phyloP scores from a whole-genome alignment of 78 protist genomes.

The Dictyostelium purpureum region DNA sequence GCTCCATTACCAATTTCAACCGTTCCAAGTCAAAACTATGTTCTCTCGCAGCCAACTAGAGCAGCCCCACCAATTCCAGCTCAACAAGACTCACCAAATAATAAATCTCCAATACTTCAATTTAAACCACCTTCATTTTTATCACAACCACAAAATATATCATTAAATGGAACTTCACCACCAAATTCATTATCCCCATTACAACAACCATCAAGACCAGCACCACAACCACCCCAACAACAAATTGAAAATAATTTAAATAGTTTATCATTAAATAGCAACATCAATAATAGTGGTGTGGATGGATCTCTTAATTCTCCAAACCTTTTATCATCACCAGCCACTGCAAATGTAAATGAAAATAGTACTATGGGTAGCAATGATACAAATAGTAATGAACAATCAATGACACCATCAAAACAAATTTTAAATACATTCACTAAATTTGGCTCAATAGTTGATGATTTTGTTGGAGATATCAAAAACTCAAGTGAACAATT shows the following conservation, averaged over 20 bases:
- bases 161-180: not conserved
- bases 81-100: not conserved
- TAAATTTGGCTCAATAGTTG: slow-evolving; percentile 4
- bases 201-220: not conserved
- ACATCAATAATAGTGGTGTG: not conserved
- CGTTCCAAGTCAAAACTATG: not conserved
- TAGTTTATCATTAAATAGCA: not conserved
- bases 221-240: not conserved
- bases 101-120: not conserved
- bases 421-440: not conserved
- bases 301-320: too few species aligned
- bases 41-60: not conserved
- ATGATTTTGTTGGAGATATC: not conserved
- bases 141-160: not conserved
- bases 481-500: not conserved
- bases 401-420: not conserved
- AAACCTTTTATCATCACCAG: too few species aligned
- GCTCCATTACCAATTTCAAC: not conserved
- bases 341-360: not conserved
- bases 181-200: not conserved
- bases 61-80: not conserved
- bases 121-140: not conserved
- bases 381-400: not conserved
- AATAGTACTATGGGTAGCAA: not conserved
- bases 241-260: not conserved